Evolutionary conservation across 371 early-diverging fungal species (phyloP).

Genomic region (Mucor circinelloides): DNA sequence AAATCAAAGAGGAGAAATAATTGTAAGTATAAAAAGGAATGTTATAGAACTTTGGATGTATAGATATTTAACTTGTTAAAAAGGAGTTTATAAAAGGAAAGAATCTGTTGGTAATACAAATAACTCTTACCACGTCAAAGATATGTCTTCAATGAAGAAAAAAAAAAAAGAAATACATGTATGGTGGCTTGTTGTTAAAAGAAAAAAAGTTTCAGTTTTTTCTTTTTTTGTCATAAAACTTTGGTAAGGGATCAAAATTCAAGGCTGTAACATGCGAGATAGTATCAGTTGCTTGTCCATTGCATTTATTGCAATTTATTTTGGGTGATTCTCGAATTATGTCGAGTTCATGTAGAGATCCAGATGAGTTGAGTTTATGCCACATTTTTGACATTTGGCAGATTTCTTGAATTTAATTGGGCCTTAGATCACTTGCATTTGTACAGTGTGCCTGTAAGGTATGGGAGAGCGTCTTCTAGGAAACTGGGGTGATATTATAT

Average conservation of each 20-base stretch:
- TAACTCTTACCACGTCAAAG: slow-evolving; percentile 21
- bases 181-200: slow-evolving; percentile 9
- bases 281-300: background rate
- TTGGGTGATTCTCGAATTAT: background rate
- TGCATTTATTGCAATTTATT: background rate
- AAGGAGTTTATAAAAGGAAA: slow-evolving; percentile 24
- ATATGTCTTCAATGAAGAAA: background rate
- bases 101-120: slow-evolving; percentile 20
- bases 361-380: background rate
- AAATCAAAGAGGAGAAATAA: background rate
- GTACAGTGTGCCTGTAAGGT: background rate
- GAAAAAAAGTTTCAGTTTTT: slow-evolving; percentile 9
- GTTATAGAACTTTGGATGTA: slow-evolving; percentile 4
- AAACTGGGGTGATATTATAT: background rate
- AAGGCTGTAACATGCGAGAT: background rate
- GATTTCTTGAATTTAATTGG: background rate
- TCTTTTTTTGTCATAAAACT: background rate
- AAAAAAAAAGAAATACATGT: background rate
- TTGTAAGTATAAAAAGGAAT: background rate
- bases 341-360: background rate
- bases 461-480: background rate
- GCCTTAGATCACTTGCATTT: background rate
- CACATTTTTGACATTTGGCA: background rate
- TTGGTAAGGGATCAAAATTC: background rate
- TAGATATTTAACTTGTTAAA: slow-evolving; percentile 15